Base-by-base conservation (phyloP, 257 asterid genomes). In the Ballota nigra region DNA sequence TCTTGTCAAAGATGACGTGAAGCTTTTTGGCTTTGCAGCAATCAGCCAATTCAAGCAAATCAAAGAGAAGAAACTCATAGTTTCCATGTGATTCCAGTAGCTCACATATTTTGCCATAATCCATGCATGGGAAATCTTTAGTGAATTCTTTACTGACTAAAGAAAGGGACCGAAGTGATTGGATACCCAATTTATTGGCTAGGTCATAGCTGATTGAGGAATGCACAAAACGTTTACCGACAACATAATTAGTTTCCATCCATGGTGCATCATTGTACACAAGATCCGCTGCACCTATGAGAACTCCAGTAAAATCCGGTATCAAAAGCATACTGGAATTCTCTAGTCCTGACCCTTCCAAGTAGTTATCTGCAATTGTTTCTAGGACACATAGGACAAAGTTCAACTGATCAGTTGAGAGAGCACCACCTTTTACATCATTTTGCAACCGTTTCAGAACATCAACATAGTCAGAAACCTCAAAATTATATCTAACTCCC, bases 231-330 rank as follows among this genome's bases (percentile, higher is more conserved):
- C 83, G 96, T 77, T 87, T 89, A 73, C 98, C 96, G 68, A 79
- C 87, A 81, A 84, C 69, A 28, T 83, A 76, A 76, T 68, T 79
- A 78, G 75, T 76, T 79, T 93, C 96, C 83, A 93, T 86, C 98
- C 98, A 93, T 49, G 97, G 97, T 40, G 96, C 98, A 80, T 93
- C 98, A 75, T 93, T 89, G 73, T 90, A 93, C 76, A 93, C 97
- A 76, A 93, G 87, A 80, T 91, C 80, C 40, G 82, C 90, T 10
- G 92, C 88, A 83, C 71, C 72, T 76, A 71, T 66, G 65, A 93
- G 97, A 80, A 91, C 89, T 58, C 96, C 97, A 77, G 89, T 84
- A 81, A 80, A 86, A 86, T 91, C 96, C 45, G 98, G 98, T 83
- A 88, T 74, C 80, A 86, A 76, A 67, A 93, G 83, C 64, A 70